phyloP scores from a whole-genome alignment of 371 early-diverging fungal species.

The Lichtheimia ornata region DNA sequence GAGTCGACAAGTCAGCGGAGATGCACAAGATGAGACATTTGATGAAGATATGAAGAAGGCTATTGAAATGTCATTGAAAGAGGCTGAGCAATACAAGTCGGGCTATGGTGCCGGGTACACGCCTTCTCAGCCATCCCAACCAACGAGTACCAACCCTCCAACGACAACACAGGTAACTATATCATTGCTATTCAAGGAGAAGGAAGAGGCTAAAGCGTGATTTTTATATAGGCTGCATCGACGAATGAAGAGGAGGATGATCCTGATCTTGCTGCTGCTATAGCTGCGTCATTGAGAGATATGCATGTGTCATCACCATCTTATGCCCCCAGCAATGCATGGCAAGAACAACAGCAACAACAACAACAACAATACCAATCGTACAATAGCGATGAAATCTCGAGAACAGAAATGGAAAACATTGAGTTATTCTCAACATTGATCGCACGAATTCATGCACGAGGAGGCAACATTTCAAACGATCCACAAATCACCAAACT shows the following conservation, averaged over 20 bases:
- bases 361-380: constrained; percentile 2
- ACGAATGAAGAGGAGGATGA: constrained; percentile 51
- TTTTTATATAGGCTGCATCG: background rate
- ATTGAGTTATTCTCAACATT: constrained; percentile 73
- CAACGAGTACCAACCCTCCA: background rate
- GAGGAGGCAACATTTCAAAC: constrained; percentile 58
- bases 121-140: constrained; percentile 15
- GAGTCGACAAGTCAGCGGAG: background rate
- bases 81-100: constrained; percentile 60
- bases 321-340: constrained; percentile 8
- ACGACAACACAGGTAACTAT: background rate
- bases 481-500: constrained; percentile 70
- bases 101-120: constrained; percentile 37
- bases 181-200: too few relatives aligned
- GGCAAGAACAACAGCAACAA: background rate
- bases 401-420: constrained; percentile 71
- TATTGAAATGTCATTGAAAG: constrained; percentile 85
- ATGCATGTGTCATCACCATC: constrained; percentile 25
- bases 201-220: too few relatives aligned
- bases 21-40: constrained; percentile 47
- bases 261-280: constrained; percentile 90
- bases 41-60: constrained; percentile 90
- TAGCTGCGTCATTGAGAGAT: constrained; percentile 90
- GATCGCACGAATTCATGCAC: constrained; percentile 62
- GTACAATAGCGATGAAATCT: constrained; percentile 44